phyloP scores from a whole-genome alignment of 352 stramenopile species.

The Globisporangium ultimum region DNA sequence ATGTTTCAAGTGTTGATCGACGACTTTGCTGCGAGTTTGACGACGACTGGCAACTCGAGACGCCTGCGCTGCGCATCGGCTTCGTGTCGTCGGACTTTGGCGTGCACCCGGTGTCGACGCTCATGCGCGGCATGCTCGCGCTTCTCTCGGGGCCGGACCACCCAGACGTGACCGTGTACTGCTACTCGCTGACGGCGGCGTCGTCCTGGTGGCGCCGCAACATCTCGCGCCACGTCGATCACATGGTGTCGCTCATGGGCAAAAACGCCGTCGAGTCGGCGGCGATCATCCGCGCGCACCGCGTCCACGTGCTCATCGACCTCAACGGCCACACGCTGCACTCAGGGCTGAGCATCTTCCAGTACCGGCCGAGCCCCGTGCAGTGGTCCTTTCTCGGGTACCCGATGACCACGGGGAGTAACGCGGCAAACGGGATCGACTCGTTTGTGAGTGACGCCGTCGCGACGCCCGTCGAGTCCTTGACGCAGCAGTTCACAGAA shows the following conservation, averaged over 20 bases:
- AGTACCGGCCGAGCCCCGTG: constrained; percentile 55
- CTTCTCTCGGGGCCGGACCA: constrained; percentile 34
- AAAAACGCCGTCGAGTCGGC: constrained; percentile 52
- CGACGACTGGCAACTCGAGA: constrained; percentile 20
- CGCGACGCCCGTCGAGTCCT: constrained; percentile 40
- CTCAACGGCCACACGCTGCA: constrained; percentile 84
- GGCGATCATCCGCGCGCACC: constrained; percentile 39
- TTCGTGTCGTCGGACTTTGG: constrained; percentile 86
- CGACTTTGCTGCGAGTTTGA: constrained; percentile 14
- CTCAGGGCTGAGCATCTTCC: constrained; percentile 64
- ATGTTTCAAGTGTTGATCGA: background rate
- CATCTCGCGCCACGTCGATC: constrained; percentile 62
- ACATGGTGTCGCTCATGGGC: constrained; percentile 62
- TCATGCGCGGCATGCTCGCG: constrained; percentile 62
- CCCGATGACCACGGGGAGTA: constrained; percentile 60
- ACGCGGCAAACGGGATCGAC: constrained; percentile 37
- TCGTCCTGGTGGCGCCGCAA: constrained; percentile 82
- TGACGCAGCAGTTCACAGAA: constrained; percentile 49
- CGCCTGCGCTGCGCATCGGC: constrained; percentile 40
- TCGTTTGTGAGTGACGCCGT: constrained; percentile 65
- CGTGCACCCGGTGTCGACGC: constrained; percentile 66
- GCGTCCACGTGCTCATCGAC: constrained; percentile 78
- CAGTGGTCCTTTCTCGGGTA: constrained; percentile 79
- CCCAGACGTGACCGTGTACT: constrained; percentile 45
- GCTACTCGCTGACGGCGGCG: constrained; percentile 56